Evolutionary conservation across 129 eudicot species (phyloP), one percentile per base, ranked within the genome.

Genomic region (Arctium lappa): DNA sequence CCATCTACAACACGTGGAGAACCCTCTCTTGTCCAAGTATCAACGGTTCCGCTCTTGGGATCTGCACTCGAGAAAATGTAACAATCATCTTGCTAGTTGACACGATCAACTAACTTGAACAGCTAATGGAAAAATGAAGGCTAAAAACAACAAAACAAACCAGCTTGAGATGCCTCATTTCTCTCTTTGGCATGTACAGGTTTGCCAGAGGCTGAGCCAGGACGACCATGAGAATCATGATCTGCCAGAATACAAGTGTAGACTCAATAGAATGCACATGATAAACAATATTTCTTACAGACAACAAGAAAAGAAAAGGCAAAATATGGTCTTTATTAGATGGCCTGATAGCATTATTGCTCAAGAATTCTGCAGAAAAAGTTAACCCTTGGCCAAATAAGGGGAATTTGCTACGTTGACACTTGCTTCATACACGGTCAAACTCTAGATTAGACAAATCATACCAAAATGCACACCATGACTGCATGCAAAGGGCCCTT

Each of bases 1-100:
- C 89, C 92, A 73, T 95, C 95, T 39, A 84, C 93, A 73, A 80
- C 72, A 69, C 74, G 81, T 80, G 60, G 91, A 74, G 89, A 71
- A 75, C 86, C 86, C 22, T 95, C 96, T 83, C 89, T 84, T 70
- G 87, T 93, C 98, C 95, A 91, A 7, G 97, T 82, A 76, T 90
- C 85, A 12, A 84, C 79, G 30, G 80, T 80, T 85, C 92, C 96
- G 74, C 81, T 78, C 73, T 83, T 88, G 74, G 50, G 79, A 86
- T 91, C 97, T 87, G 93, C 83, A 81, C 50, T 68, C 69, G 13
- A 34, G 29, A 62, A 82, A 18, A 68, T 73, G 63, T 9, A 81
- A 30, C 79, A 70, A 31, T 62, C 33, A 70, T 30, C 34, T 32
- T 85, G 73, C 76, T 42, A 80, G 10, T 39, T 39, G 39, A 3